Evolutionary conservation across 2,329 filamentous ascomycete species (phyloP).

Genomic region (Dactylellina parvicollis): DNA sequence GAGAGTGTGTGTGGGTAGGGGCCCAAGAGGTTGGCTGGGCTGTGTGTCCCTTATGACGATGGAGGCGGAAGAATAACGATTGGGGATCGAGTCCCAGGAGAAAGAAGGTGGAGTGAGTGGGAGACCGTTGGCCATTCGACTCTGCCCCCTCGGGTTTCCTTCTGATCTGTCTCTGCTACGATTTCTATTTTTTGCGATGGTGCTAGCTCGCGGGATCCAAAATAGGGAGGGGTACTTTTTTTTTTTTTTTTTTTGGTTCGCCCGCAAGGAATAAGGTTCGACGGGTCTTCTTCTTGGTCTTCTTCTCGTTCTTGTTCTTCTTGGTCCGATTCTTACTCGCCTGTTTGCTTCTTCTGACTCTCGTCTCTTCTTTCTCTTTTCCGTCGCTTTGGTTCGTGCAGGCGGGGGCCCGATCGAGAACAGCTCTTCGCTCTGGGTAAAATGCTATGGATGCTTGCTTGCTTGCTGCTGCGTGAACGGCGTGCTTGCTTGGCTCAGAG

Average conservation of each 20-base stretch:
- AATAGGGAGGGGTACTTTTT: slow-evolving; percentile 48
- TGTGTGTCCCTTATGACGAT: slow-evolving; percentile 47
- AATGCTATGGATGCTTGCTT: no score
- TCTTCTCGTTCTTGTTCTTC: not conserved
- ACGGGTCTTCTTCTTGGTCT: slow-evolving; percentile 15
- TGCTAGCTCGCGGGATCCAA: slow-evolving; percentile 34
- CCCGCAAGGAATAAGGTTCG: not conserved
- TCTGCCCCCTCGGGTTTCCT: slow-evolving; percentile 41
- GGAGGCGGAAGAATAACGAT: slow-evolving; percentile 29
- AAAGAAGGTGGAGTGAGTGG: slow-evolving; percentile 42
- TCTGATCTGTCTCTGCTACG: slow-evolving; percentile 50
- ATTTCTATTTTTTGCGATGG: slow-evolving; percentile 54
- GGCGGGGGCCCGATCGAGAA: not conserved
- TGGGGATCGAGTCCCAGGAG: slow-evolving; percentile 40
- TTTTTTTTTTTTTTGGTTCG: slow-evolving; percentile 2
- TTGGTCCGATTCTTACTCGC: not conserved
- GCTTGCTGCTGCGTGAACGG: not conserved
- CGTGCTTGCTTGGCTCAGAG: slow-evolving; percentile 11
- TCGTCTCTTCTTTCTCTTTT: slow-evolving; percentile 51
- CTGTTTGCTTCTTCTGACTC: slow-evolving; percentile 25
- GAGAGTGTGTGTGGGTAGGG: slow-evolving; percentile 6
- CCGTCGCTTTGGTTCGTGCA: slow-evolving; percentile 14
- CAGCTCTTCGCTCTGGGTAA: not conserved
- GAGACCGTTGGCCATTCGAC: slow-evolving; percentile 36
- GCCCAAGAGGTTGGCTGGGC: slow-evolving; percentile 33